phyloP scores from a whole-genome alignment of 2,329 filamentous ascomycete species.

The Talaromyces sp. region DNA sequence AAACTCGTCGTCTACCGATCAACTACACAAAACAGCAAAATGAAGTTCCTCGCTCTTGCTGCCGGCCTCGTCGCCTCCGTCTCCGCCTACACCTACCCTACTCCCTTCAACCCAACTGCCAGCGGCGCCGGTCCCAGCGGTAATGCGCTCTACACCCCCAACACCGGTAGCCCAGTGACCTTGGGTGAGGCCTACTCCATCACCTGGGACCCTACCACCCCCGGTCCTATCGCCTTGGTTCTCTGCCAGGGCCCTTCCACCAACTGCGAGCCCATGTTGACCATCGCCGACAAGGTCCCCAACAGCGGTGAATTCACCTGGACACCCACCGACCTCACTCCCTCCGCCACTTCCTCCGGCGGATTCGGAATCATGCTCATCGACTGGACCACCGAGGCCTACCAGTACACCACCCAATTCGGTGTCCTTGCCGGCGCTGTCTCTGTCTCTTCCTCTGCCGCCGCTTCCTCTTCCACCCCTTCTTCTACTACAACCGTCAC shows the following conservation, averaged over 20 bases:
- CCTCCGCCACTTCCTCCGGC: constrained; percentile 50
- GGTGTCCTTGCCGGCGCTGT: constrained; percentile 45
- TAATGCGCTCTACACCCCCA: constrained; percentile 57
- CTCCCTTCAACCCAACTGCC: constrained; percentile 34
- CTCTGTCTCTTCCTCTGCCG: constrained; percentile 21
- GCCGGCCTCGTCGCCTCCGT: constrained; percentile 41
- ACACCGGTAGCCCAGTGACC: constrained; percentile 54
- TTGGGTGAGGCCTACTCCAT: constrained; percentile 57
- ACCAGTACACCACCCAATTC: constrained; percentile 64
- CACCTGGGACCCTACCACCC: constrained; percentile 53
- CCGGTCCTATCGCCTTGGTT: constrained; percentile 53
- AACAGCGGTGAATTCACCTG: constrained; percentile 59
- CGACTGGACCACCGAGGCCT: constrained; percentile 58
- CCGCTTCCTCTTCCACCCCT: constrained; percentile 23
- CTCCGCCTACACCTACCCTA: constrained; percentile 34
- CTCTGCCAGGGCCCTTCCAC: constrained; percentile 59
- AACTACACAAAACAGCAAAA: constrained; percentile 26
- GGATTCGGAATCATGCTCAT: constrained; percentile 64
- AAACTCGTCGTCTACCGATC: background rate
- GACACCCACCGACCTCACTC: constrained; percentile 52
- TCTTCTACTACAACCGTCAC: constrained; percentile 17
- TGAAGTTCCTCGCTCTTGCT: constrained; percentile 42
- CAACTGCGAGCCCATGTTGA: constrained; percentile 54
- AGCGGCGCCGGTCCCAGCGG: constrained; percentile 38
- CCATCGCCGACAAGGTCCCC: constrained; percentile 53